Evolutionary conservation across 2,329 filamentous ascomycete species (phyloP), one percentile per base, ranked within the genome.

Genomic region (Nothophaeocryptopus gaeumannii): DNA sequence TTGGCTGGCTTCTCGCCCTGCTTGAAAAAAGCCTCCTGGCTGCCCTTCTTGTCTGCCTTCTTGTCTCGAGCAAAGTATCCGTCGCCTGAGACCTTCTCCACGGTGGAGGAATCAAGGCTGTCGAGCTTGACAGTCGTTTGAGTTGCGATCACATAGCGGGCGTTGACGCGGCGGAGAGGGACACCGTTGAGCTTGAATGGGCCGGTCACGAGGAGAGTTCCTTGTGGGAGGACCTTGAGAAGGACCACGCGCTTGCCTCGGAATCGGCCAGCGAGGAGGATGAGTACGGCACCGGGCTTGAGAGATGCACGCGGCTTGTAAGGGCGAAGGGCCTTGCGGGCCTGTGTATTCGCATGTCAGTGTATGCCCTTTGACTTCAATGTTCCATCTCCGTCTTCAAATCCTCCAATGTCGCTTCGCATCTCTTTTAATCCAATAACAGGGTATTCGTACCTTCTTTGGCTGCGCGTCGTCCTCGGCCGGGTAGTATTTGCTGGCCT

Each of bases 101-200:
- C 70, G 53, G 77, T 75, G 67, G 72, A 71, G 63, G 73, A 69
- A 78, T 97, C 92, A 67, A 99, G 78, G 70, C 89, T 89, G 63
- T 81, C 79, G 70, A 99, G 76, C 74, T 92, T 86, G 71, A 95
- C 82, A 78, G 86, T 88, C 73, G 85, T 84, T 69, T 86, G 89
- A 70, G 89, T 95, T 72, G 88, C 89, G 74, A 95, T 95, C 73
- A 95, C 89, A 78, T 93, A 95, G 78, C 88, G 86, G 74, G 89
- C 81, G 81, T 95, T 95, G 74, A 95, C 88, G 76, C 81, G 85
- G 79, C 93, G 87, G 72, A 99, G 86, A 67, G 93, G 93, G 64
- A 99, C 93, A 77, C 93, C 93, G 82, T 99, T 99, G 81, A 99
- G 87, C 87, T 97, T 99, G 88, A 97, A 99, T 74, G 93, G 93